Conservation (phyloP, 2,329 filamentous ascomycete genomes). For the Stagonosporopsis cucurbitacearum region DNA sequence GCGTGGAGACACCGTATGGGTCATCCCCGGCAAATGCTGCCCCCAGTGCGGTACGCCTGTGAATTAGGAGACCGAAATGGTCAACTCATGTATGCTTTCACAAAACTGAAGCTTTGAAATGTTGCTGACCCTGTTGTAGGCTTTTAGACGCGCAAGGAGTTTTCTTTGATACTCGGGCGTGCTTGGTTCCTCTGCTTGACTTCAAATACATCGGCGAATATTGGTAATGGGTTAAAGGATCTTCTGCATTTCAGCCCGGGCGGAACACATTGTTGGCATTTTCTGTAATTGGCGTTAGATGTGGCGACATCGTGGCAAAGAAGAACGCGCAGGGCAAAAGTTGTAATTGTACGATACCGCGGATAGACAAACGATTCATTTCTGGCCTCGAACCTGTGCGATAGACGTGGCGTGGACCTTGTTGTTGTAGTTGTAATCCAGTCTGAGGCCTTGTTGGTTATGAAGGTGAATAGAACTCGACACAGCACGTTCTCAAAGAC, state of each 20-base stretch:
- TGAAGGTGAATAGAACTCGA: background rate
- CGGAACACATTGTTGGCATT: conserved; percentile 27
- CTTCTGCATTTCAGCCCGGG: conserved; percentile 25
- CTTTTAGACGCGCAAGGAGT: background rate
- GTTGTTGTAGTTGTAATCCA: no score
- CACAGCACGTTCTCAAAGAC: background rate
- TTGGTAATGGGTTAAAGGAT: conserved; percentile 13
- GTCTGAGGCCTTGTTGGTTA: background rate
- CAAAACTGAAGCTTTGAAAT: background rate
- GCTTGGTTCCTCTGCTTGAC: conserved; percentile 1
- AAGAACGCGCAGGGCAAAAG: conserved; percentile 9
- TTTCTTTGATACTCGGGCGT: conserved; percentile 4
- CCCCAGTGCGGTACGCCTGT: conserved; percentile 50
- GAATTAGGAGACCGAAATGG: conserved; percentile 29
- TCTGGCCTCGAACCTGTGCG: background rate
- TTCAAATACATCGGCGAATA: conserved; percentile 18
- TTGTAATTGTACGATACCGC: conserved; percentile 14
- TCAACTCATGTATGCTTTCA: conserved; percentile 6
- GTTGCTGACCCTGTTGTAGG: conserved; percentile 10
- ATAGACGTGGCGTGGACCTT: background rate
- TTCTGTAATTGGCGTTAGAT: conserved; percentile 23
- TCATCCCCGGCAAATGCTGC: conserved; percentile 50
- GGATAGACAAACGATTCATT: conserved; percentile 14
- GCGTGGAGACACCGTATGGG: conserved; percentile 50
- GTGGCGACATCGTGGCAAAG: conserved; percentile 9